Conservation (phyloP, 352 stramenopile species). For the Phytopythium vexans region DNA sequence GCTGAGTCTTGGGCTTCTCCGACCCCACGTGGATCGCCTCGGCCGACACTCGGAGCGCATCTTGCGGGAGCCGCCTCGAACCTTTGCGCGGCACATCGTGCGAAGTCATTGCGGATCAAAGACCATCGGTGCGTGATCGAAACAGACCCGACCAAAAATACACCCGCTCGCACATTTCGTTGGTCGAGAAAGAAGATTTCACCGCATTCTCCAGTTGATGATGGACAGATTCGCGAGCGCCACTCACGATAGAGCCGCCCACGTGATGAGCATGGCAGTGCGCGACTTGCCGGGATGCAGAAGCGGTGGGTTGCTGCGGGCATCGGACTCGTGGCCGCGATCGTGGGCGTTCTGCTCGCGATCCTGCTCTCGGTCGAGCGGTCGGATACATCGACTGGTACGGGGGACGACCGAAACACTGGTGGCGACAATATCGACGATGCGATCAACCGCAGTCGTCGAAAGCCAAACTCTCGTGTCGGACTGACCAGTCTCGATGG, state of each 20-base stretch:
- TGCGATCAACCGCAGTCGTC: neutral
- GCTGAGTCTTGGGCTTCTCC: no score
- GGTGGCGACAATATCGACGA: neutral
- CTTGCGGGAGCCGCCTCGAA: neutral
- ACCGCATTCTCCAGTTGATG: neutral
- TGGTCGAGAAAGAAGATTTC: neutral
- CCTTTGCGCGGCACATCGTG: neutral
- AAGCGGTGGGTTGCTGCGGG: neutral
- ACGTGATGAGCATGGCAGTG: no score
- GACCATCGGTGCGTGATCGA: neutral
- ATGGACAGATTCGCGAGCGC: neutral
- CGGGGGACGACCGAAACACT: neutral
- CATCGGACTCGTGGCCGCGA: neutral
- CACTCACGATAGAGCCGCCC: no score
- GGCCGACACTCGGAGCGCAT: conserved; percentile 18
- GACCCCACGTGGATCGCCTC: conserved; percentile 18
- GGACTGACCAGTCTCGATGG: conserved; percentile 1
- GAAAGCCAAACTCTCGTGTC: neutral
- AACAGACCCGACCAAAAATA: conserved; percentile 8
- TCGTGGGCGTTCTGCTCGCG: conserved; percentile 3
- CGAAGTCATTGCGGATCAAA: neutral
- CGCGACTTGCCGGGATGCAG: neutral
- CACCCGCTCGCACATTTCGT: no score
- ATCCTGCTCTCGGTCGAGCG: conserved; percentile 4
- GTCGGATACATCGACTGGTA: neutral